These are phyloP conservation scores for Aspergillus vadensis DNA, from an alignment of 2,329 filamentous ascomycete species.

Conservation along the genomic window DNA sequence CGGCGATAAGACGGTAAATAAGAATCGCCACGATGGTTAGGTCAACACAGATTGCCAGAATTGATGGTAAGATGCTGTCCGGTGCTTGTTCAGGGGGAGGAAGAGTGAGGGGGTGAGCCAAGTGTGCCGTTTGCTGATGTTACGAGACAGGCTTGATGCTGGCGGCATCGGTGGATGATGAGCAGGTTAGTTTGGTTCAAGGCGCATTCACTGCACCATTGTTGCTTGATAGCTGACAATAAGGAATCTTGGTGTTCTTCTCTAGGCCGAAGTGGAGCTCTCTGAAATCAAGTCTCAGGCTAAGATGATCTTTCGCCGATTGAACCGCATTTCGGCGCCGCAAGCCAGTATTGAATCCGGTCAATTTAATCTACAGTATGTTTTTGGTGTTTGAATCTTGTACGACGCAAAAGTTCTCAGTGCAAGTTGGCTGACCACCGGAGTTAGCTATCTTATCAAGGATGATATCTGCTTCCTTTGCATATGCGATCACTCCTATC, in stretches of 20 bases:
- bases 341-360: conserved; percentile 91
- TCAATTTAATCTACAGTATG: conserved; percentile 81
- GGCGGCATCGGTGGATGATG: conserved; percentile 91
- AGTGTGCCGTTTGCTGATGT: conserved; percentile 26
- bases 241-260: not conserved
- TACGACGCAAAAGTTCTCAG: not conserved
- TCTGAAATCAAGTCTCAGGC: conserved; percentile 86
- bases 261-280: conserved; percentile 70
- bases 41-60: conserved; percentile 89
- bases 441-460: conserved; percentile 75
- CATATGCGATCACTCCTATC: conserved; percentile 91
- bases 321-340: conserved; percentile 84
- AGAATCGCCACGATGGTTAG: conserved; percentile 66
- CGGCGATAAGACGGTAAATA: not conserved
- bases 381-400: conserved; percentile 12
- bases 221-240: conserved; percentile 5
- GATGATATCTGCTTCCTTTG: conserved; percentile 85
- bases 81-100: not conserved
- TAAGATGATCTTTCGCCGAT: conserved; percentile 83
- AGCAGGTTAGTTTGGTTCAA: conserved; percentile 57
- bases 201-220: not conserved
- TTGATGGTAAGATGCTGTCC: conserved; percentile 68
- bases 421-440: not conserved
- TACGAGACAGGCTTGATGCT: conserved; percentile 76
- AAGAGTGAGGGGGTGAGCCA: not conserved